Conservation (phyloP, 495 filamentous ascomycete genomes). For the Saxophila tyrrhenica region DNA sequence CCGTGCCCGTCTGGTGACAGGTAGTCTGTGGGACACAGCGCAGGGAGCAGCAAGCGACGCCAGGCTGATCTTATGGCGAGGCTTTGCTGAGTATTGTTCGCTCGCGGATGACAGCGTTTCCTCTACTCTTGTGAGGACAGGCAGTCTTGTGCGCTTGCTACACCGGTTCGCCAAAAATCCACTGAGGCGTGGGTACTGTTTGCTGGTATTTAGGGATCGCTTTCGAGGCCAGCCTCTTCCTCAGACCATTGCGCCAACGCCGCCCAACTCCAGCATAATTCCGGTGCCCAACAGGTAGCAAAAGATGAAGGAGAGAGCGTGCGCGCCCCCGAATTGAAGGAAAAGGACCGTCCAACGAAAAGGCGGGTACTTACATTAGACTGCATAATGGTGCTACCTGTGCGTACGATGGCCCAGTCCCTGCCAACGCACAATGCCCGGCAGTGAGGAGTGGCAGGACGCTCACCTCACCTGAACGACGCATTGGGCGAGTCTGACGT, state of each 20-base stretch:
- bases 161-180: background rate
- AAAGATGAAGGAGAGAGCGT: slow-evolving; percentile 3
- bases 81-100: background rate
- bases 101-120: background rate
- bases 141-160: background rate
- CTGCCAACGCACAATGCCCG: slow-evolving; percentile 3
- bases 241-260: background rate
- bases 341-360: background rate
- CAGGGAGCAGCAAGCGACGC: no score
- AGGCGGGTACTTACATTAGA: slow-evolving; percentile 11
- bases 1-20: background rate
- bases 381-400: slow-evolving; percentile 16
- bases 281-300: background rate
- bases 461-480: background rate
- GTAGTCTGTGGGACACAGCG: background rate
- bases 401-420: background rate
- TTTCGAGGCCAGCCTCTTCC: background rate
- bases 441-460: background rate
- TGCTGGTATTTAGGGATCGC: no score
- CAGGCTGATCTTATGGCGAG: background rate
- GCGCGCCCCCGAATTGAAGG: background rate
- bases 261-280: slow-evolving; percentile 6
- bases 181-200: background rate
- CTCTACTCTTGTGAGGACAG: background rate
- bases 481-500: background rate